Evolutionary conservation across 1,139 yeast genomes (phyloP), one percentile per base, ranked within the genome.

Genomic region (Blastobotrys apis): DNA sequence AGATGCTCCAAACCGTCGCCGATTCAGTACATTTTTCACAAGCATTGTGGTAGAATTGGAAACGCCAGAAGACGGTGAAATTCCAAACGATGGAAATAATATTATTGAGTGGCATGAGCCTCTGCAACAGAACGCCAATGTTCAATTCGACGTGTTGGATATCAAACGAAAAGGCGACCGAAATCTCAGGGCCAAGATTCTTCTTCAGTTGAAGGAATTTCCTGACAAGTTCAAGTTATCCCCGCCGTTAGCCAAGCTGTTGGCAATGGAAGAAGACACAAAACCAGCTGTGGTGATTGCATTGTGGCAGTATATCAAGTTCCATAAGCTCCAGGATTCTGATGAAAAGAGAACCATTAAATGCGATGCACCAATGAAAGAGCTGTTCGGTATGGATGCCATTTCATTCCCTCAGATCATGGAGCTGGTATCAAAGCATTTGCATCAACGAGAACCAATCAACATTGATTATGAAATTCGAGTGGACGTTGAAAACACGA

Each of bases 121-220:
- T 37, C 73, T 36, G 26, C 48, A 41, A 9, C 45, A 40, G 26
- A 49, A 49, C 10, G 42, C 47, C 16, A 50, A 53, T 27, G 73
- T 72, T 0, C 82, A 78, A 47, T 88, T 92, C 60, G 97, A 94
- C 63, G 97, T 95, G 1, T 67, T 92, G 50, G 97, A 90, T 60
- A 77, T 92, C 44, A 84, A 84, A 58, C 78, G 98, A 58, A 71
- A 75, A 21, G 97, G 98, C 2, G 67, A 71, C 23, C 72, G 72
- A 47, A 84, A 85, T 52, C 72, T 88, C 42, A 71, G 77, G 34
- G 77, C 86, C 42, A 80, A 78, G 49, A 81, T 92, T 47, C 84
- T 90, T 8, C 72, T 92, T 50, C 86, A 90, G 65, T 81, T 87
- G 40, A 87, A 84, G 61, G 85, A 81, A 53, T 72, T 68, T 48